Conservation (phyloP, 1,284 basidiomycete species). For the Sutorius eximius region DNA sequence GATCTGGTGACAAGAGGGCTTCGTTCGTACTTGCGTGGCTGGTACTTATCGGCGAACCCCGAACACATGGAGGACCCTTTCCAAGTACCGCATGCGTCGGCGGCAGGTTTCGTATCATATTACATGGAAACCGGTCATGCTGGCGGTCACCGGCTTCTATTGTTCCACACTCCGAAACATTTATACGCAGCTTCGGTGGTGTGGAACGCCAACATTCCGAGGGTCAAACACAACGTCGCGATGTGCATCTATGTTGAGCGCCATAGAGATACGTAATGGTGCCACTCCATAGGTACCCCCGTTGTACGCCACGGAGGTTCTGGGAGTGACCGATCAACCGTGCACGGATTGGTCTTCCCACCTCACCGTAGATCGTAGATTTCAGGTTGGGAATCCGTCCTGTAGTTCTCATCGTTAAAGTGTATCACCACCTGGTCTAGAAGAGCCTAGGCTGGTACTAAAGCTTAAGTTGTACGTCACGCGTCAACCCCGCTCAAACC, state of each 20-base stretch:
- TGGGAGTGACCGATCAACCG: neutral
- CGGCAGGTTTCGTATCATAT: neutral
- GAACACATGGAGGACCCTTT: neutral
- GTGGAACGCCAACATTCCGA: neutral
- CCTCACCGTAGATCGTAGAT: neutral
- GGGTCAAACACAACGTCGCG: neutral
- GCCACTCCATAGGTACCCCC: too few species aligned
- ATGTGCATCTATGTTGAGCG: neutral
- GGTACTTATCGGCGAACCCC: neutral
- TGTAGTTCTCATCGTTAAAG: neutral
- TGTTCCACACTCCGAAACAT: neutral
- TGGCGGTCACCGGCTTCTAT: neutral
- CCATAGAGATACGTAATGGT: neutral
- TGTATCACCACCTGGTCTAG: neutral
- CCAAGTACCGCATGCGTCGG: too few species aligned
- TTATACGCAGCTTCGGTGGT: neutral
- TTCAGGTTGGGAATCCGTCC: neutral
- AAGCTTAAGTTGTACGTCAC: neutral
- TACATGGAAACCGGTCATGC: neutral
- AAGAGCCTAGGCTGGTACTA: neutral
- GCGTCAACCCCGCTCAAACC: neutral
- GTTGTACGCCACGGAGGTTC: neutral
- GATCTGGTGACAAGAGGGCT: neutral
- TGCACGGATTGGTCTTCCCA: neutral
- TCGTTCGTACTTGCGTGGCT: neutral